These are phyloP conservation scores for Mortierella sp. DNA, from an alignment of 371 early-diverging fungal species.

Conservation along the genomic window DNA sequence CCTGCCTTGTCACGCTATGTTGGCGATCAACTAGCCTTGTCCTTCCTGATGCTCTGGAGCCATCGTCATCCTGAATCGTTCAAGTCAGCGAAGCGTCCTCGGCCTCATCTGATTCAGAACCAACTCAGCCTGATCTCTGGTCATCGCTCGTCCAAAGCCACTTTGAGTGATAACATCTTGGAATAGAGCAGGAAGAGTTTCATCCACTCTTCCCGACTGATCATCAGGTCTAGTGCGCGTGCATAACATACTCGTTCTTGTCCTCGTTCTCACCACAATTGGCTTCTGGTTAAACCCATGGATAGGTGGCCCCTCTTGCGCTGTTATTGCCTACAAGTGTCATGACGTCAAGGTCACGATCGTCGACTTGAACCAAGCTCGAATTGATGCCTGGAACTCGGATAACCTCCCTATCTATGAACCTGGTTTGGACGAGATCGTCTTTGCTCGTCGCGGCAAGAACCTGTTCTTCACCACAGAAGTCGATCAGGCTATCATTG, in stretches of 20 bases:
- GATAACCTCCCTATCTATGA: conserved; percentile 89
- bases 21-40: too few relatives aligned
- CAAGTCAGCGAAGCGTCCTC: too few relatives aligned
- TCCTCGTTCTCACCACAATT: neutral
- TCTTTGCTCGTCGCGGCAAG: conserved; percentile 73
- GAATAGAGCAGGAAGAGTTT: too few relatives aligned
- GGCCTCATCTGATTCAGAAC: too few relatives aligned
- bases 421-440: conserved; percentile 89
- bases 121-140: too few relatives aligned
- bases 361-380: conserved; percentile 78
- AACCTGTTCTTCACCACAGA: conserved; percentile 90
- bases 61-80: too few relatives aligned
- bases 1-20: too few relatives aligned
- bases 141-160: too few relatives aligned
- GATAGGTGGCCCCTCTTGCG: conserved; percentile 82
- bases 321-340: conserved; percentile 78
- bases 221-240: neutral
- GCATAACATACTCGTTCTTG: neutral
- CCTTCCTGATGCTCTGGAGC: too few relatives aligned
- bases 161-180: too few relatives aligned
- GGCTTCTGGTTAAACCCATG: neutral
- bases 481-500: conserved; percentile 69
- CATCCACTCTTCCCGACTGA: neutral
- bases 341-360: conserved; percentile 87
- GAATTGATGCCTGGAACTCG: conserved; percentile 93